Percentiles rank a stretch among this genome's conserved stretches.
These are phyloP conservation scores for Inonotus hispidus DNA, from an alignment of 1,284 basidiomycete species.

Conservation along the genomic window DNA sequence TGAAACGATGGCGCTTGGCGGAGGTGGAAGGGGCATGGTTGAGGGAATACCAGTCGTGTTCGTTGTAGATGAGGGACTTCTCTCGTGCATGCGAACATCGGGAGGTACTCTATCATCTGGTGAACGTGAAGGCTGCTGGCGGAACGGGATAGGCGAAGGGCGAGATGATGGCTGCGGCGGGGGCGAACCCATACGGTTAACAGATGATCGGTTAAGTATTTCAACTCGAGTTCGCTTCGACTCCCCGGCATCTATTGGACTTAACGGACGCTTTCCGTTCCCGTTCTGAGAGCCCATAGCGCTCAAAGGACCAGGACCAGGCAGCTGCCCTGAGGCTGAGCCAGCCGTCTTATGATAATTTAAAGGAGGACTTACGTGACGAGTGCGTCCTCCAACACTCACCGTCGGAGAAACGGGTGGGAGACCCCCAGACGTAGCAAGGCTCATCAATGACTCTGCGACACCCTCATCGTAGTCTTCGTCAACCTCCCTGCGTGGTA, in stretches of 20 bases:
- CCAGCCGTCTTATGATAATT: constrained; percentile 52
- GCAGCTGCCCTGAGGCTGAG: constrained; percentile 33
- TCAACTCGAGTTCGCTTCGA: constrained; percentile 62
- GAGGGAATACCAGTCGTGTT: constrained; percentile 49
- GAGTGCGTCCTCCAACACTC: constrained; percentile 19
- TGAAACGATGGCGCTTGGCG: constrained; percentile 47
- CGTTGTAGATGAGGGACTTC: constrained; percentile 39
- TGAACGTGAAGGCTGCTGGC: constrained; percentile 60
- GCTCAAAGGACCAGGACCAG: constrained; percentile 28
- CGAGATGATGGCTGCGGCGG: constrained; percentile 48
- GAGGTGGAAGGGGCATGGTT: constrained; percentile 67
- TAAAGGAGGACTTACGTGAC: constrained; percentile 39
- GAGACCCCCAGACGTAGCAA: constrained; percentile 36
- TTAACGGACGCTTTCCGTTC: constrained; percentile 53
- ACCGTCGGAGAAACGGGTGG: constrained; percentile 41
- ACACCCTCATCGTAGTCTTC: constrained; percentile 82
- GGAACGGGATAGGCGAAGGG: constrained; percentile 70
- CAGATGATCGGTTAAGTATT: constrained; percentile 31
- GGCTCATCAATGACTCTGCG: constrained; percentile 63
- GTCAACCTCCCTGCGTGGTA: constrained; percentile 62
- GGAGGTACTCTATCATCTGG: constrained; percentile 51
- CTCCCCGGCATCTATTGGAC: constrained; percentile 41
- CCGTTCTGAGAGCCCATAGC: constrained; percentile 19
- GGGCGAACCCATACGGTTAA: constrained; percentile 24
- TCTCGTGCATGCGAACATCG: constrained; percentile 22